A percentile compares a stretch with the other conserved stretches of the same genome.
These are phyloP conservation scores for Xylariaceae sp. DNA, from an alignment of 2,329 filamentous ascomycete genomes.

Conservation along the genomic window DNA sequence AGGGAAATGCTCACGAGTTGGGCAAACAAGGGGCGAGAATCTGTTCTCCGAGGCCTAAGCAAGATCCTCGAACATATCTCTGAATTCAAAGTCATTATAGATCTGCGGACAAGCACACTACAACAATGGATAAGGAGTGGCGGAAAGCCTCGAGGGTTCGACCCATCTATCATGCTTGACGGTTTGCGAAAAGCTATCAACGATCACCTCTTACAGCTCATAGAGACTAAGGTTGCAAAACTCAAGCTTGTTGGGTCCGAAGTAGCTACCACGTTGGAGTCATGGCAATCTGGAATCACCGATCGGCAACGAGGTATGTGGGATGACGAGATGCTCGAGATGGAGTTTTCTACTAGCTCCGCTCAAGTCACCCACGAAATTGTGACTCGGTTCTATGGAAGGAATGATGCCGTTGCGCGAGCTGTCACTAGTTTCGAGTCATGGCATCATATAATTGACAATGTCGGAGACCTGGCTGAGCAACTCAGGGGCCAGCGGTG, in stretches of 20 bases:
- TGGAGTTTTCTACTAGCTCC: conserved; percentile 63
- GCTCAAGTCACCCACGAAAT: conserved; percentile 65
- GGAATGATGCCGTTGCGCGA: conserved; percentile 60
- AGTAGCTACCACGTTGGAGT: conserved; percentile 56
- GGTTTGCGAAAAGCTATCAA: conserved; percentile 67
- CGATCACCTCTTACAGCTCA: conserved; percentile 57
- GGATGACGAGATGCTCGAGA: conserved; percentile 59
- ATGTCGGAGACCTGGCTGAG: conserved; percentile 59
- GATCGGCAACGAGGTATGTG: conserved; percentile 58
- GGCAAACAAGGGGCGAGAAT: conserved; percentile 57
- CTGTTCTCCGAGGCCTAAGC: conserved; percentile 58
- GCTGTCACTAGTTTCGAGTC: conserved; percentile 61
- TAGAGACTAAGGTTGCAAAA: conserved; percentile 60
- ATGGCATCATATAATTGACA: conserved; percentile 72
- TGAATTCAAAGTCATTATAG: conserved; percentile 65
- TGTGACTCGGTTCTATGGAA: conserved; percentile 66
- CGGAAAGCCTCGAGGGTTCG: conserved; percentile 59
- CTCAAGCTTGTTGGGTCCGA: conserved; percentile 63
- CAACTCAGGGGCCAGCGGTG: conserved; percentile 64
- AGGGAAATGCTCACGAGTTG: conserved; percentile 59
- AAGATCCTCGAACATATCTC: conserved; percentile 55
- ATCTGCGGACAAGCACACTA: conserved; percentile 65
- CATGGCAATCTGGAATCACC: conserved; percentile 54
- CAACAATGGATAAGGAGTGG: conserved; percentile 72
- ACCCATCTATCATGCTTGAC: conserved; percentile 65